Base-by-base conservation (phyloP, 768 basidiomycete species). In the Xanthoconium purpureum region DNA sequence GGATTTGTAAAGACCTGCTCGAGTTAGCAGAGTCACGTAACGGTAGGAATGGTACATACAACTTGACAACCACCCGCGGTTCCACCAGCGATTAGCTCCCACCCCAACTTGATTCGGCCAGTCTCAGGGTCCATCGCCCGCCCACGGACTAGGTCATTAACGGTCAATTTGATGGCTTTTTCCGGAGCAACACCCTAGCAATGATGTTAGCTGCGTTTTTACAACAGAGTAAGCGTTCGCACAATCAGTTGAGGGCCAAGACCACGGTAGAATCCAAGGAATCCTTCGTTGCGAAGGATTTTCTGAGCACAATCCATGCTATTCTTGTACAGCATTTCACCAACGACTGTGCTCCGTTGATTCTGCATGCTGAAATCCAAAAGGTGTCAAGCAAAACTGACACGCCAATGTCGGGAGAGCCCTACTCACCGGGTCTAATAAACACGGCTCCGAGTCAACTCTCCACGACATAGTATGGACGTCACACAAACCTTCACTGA, bases 61-160 rank as follows among this genome's bases (percentile, higher is more conserved):
- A 99, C 97, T 87, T 99, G 97, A 69, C 92, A 95, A 66, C 88
- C 97, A 69, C 97, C 97, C 38, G 97, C 97, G 37, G 81, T 77
- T 64, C 89, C 97, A 75, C 97, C 97, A 35, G 96, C 96, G 6
- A 91, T 56, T 17, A 98, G 63, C 73, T 99, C 97, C 91, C 92
- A 94, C n/a, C 65, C 64, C n/a, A 97, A 67, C 55, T 87, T 83
- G 71, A 99, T 99, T 52, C 93, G 83, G 13, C 97, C 97, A 11
- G 97, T 99, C 72, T 96, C 94, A 24, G 94, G 92, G 73, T 99
- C 94, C 74, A 85, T 96, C 11, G 87, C 85, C 49, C 84, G 82
- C 28, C 83, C 78, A 35, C 97, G 86, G 24, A 99, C 79, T 53
- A 96, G 74, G 68, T 97, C 96, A 75, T 98, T 98, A 47, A 99